Percentiles rank a stretch among this genome's conserved stretches.
Evolutionary conservation across 2,329 filamentous ascomycete species (phyloP).

Genomic region (Talaromyces marneffei): DNA sequence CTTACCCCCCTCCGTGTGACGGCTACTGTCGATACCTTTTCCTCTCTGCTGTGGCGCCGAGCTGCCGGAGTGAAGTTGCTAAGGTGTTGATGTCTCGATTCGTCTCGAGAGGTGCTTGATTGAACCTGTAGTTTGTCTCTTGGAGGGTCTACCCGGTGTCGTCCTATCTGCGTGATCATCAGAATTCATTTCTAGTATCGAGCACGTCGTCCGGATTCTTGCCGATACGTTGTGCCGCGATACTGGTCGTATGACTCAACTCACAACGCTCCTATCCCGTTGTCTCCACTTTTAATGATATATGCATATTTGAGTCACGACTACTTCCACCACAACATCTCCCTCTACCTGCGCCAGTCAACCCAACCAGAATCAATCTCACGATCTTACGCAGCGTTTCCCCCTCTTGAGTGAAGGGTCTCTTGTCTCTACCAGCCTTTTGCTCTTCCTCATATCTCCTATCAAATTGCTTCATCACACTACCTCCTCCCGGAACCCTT

Average conservation of each 20-base stretch:
- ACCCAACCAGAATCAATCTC: conserved; percentile 21
- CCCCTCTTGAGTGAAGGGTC: conserved; percentile 7
- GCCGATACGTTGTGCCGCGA: background rate
- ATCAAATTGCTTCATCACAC: background rate
- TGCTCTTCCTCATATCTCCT: conserved; percentile 9
- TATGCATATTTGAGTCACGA: conserved; percentile 27
- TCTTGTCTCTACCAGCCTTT: conserved; percentile 13
- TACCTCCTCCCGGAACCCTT: conserved; percentile 1
- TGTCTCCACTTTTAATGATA: conserved; percentile 16
- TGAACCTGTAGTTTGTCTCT: conserved; percentile 16
- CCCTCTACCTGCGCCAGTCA: conserved; percentile 28
- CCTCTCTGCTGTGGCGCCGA: conserved; percentile 17
- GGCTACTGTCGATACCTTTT: conserved; percentile 15
- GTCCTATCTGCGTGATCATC: background rate
- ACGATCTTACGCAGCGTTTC: conserved; percentile 39
- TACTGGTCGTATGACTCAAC: conserved; percentile 13
- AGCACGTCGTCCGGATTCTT: background rate
- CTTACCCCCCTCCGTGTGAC: conserved; percentile 14
- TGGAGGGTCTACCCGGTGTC: conserved; percentile 9
- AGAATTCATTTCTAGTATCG: background rate
- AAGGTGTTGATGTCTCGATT: conserved; percentile 15
- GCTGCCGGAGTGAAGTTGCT: conserved; percentile 13
- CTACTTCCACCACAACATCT: conserved; percentile 13
- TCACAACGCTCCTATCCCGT: background rate
- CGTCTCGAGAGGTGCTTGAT: conserved; percentile 16